Evolutionary conservation across 1,139 yeast genomes (phyloP), one percentile per base, ranked within the genome.

Genomic region (Saccharomycopsis phalli): DNA sequence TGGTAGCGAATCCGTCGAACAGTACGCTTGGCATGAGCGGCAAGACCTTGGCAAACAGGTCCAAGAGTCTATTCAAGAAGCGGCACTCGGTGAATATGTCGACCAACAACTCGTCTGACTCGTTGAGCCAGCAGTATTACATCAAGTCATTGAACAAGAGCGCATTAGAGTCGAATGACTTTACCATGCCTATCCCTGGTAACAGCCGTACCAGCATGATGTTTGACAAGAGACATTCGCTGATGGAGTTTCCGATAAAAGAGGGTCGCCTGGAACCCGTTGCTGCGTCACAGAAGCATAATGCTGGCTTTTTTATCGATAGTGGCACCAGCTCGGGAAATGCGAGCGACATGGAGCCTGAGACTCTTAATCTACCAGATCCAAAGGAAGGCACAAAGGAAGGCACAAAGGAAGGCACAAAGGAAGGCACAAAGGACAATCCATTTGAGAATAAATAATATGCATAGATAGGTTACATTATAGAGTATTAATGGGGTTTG

Each of bases 151-250:
- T 44, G 17, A 42, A 44, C 28, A 30, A 29, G 21, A 42, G 31
- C 19, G 45, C 40, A 2, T 11, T 38, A 6, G 38, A 40, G 28
- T 33, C 39, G 18, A 37, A 38, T 17, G 47, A 44, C 37, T 44
- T 42, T 19, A 32, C 37, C 11, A 44, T 44, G 47, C 47, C 47
- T 4, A 44, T 42, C 20, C 47, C 47, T 4, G 46, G 44, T 19
- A 38, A 36, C 31, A 28, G 22, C 13, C 34, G 47, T 30, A 44
- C 38, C 6, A 42, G 44, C 25, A n/a, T 28, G 10, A 16, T 42
- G n/a, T 33, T 40, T 11, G 45, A 42, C 8, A 37, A 40, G 17
- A 27, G 28, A 14, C 29, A 14, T 10, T 21, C 36, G 29, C 21
- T 26, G 14, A 26, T n/a, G n/a, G 36, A 33, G 22, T n/a, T 33